phyloP scores from a whole-genome alignment of 1,284 basidiomycete genomes.

The Entoloma clypeatum region DNA sequence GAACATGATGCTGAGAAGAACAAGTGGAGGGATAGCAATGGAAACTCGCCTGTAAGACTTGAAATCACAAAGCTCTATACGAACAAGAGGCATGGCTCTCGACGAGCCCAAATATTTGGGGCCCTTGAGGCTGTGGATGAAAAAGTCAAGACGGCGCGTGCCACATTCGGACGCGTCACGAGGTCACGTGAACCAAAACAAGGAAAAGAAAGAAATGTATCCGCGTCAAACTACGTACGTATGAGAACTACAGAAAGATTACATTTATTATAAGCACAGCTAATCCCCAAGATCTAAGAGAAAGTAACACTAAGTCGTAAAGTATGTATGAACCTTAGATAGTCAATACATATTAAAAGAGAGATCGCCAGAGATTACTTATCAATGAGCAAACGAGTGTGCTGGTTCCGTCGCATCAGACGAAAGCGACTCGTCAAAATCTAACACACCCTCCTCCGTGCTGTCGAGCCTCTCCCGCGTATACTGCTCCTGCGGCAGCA shows the following conservation, averaged over 20 bases:
- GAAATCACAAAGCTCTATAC: conserved; percentile 89
- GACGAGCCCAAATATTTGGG: neutral
- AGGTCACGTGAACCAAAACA: too few relatives aligned
- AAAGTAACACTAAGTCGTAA: too few relatives aligned
- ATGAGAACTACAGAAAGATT: too few relatives aligned
- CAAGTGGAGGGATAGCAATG: neutral
- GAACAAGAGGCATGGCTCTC: conserved; percentile 61
- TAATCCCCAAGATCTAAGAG: too few relatives aligned
- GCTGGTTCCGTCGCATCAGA: conserved; percentile 15
- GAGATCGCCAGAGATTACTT: too few relatives aligned
- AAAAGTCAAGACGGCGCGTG: neutral
- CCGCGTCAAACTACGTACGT: too few relatives aligned
- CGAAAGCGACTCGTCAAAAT: conserved; percentile 23
- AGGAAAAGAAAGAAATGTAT: too few relatives aligned
- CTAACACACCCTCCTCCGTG: conserved; percentile 29
- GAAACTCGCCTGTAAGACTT: conserved; percentile 74
- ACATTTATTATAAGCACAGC: too few relatives aligned
- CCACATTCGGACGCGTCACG: too few relatives aligned
- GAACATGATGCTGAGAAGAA: conserved; percentile 10
- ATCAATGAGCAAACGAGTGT: conserved; percentile 12
- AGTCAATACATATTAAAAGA: too few relatives aligned
- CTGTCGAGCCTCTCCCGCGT: conserved; percentile 21
- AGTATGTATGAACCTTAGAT: too few relatives aligned
- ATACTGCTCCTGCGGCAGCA: conserved; percentile 5
- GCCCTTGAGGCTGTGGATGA: neutral